A percentile compares a stretch with the other conserved stretches of the same genome.
phyloP scores from a whole-genome alignment of 768 basidiomycete species.

The Boletus speciosus region DNA sequence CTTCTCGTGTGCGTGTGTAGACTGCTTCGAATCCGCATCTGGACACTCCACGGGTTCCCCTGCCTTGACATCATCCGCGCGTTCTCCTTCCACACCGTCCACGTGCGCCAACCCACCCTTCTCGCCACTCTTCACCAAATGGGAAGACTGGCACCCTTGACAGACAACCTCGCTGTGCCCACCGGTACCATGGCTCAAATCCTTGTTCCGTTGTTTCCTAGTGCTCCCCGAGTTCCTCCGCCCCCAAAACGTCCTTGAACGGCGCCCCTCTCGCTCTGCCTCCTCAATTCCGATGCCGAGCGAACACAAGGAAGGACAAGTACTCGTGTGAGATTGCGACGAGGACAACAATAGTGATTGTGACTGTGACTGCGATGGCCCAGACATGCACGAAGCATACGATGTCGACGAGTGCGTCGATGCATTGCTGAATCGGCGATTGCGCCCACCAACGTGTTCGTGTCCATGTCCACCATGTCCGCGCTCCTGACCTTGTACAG shows the following conservation, averaged over 20 bases:
- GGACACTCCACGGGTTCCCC: neutral
- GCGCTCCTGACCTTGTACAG: conserved; percentile 1
- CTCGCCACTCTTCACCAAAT: neutral
- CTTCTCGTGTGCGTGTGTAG: conserved; percentile 2
- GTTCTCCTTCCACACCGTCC: neutral
- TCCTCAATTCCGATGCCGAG: conserved; percentile 25
- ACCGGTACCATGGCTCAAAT: neutral
- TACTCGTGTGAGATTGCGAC: conserved; percentile 15
- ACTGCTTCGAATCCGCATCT: neutral
- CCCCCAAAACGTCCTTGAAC: conserved; percentile 19
- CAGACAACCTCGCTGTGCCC: neutral
- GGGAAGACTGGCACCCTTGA: neutral
- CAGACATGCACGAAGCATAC: conserved; percentile 21
- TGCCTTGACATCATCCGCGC: neutral
- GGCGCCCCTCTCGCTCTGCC: conserved; percentile 19
- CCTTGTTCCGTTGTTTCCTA: conserved; percentile 8
- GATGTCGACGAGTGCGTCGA: conserved; percentile 16
- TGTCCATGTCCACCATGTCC: neutral
- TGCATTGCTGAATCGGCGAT: conserved; percentile 20
- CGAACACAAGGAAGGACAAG: conserved; percentile 17
- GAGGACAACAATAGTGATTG: conserved; percentile 13
- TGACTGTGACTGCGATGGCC: conserved; percentile 19
- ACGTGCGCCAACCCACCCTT: neutral
- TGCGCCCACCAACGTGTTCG: neutral
- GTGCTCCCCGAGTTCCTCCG: conserved; percentile 11